Evolutionary conservation across 2,329 filamentous ascomycete genomes (phyloP).

Genomic region (Aspergillus awamori): DNA sequence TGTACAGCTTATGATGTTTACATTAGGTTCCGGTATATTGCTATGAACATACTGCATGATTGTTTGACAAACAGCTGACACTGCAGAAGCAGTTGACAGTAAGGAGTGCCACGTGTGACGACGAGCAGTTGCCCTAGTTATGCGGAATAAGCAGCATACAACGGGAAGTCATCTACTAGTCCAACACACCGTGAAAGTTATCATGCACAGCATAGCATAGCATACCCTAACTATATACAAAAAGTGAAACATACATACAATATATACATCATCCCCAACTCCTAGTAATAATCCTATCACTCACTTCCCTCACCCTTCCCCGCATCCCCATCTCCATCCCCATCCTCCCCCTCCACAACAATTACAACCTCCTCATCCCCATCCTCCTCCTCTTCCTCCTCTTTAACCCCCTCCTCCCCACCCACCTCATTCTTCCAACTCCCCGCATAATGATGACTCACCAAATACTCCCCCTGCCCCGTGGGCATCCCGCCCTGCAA

Average conservation of each 20-base stretch:
- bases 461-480: slow-evolving; percentile 19
- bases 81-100: too few relatives aligned
- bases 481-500: slow-evolving; percentile 14
- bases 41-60: too few relatives aligned
- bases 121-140: too few relatives aligned
- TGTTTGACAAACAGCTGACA: too few relatives aligned
- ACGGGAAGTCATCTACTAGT: too few relatives aligned
- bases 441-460: slow-evolving; percentile 19
- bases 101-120: too few relatives aligned
- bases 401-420: slow-evolving; percentile 8
- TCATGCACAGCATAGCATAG: background rate
- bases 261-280: background rate
- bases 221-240: background rate
- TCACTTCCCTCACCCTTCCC: background rate
- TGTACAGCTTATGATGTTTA: too few relatives aligned
- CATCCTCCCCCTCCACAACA: background rate
- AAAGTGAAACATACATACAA: background rate
- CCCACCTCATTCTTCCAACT: slow-evolving; percentile 19
- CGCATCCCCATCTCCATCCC: too few relatives aligned
- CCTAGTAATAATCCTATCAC: background rate
- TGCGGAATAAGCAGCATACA: too few relatives aligned
- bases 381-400: background rate
- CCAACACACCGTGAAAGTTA: too few relatives aligned
- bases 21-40: too few relatives aligned
- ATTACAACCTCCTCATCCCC: background rate